A percentile compares a stretch with the other conserved stretches of the same genome.
These are phyloP conservation scores for Beauveria sp. DNA, from an alignment of 2,329 filamentous ascomycete genomes.

Conservation along the genomic window DNA sequence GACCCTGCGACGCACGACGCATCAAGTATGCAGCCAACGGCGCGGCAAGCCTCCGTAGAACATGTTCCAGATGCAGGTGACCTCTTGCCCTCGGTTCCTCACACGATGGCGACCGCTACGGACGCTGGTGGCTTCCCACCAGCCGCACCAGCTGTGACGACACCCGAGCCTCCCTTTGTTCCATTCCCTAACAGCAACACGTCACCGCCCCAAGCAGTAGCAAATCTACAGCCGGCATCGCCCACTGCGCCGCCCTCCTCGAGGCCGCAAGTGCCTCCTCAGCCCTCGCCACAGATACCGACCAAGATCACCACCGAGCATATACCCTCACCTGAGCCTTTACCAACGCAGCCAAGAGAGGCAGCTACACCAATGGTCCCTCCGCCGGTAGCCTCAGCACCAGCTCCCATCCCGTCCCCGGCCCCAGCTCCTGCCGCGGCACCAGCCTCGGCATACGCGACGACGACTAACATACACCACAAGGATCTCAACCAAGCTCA, in stretches of 20 bases:
- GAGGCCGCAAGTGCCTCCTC: constrained; percentile 19
- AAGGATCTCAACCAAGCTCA: constrained; percentile 72
- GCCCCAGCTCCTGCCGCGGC: constrained; percentile 12
- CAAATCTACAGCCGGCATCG: not conserved
- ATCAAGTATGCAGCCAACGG: constrained; percentile 27
- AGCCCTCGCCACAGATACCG: constrained; percentile 22
- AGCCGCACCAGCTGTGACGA: constrained; percentile 18
- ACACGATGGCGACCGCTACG: constrained; percentile 10
- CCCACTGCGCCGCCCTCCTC: constrained; percentile 9
- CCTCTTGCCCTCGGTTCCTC: constrained; percentile 14
- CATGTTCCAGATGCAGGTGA: constrained; percentile 42
- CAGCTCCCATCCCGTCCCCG: constrained; percentile 8
- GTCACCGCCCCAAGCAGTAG: not conserved
- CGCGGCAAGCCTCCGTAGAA: constrained; percentile 41
- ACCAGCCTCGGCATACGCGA: constrained; percentile 10
- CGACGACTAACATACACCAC: constrained; percentile 17
- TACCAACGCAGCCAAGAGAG: constrained; percentile 14
- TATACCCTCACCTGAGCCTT: constrained; percentile 17
- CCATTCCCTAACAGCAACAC: constrained; percentile 5
- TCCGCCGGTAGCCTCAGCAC: constrained; percentile 10
- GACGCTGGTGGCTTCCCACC: constrained; percentile 21
- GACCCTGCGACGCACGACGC: constrained; percentile 56
- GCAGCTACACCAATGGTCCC: constrained; percentile 16
- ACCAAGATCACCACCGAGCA: constrained; percentile 19
- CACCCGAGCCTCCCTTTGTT: constrained; percentile 11